Evolutionary conservation across 2,329 filamentous ascomycete genomes (phyloP), one percentile per base, ranked within the genome.

Genomic region (Neonectria neomacrospora): DNA sequence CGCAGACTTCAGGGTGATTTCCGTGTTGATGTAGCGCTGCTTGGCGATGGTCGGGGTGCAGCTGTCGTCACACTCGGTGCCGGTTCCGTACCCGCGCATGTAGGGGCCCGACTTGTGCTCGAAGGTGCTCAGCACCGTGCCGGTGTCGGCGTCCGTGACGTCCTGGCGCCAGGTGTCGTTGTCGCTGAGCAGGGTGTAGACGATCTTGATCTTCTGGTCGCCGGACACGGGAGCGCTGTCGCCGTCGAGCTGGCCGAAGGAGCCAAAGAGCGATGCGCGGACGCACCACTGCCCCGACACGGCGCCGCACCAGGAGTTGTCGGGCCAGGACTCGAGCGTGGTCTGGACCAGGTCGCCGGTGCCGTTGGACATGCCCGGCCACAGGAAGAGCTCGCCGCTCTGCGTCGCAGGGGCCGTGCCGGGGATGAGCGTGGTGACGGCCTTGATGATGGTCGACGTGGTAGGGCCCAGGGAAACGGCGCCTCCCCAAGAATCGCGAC

Each of bases 291-390:
- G 59, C 18, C 65, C 65, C 20, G 44, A 50, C 22, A 45, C 63
- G 44, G 67, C 67, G 22, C 67, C 67, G 42, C 67, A 69, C 67
- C 67, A 69, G 1, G 67, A 67, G 60, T 69, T 69, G 41, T 69
- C 65, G 44, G 63, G 30, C 67, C 67, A 69, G 6, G 63, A 62
- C 63, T 69, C 67, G 8, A 69, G 65, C 0, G 67, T 69, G 4
- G 65, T 67, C 53, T 69, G 67, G 54, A 69, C 63, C 23, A 69
- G 65, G 12, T 69, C 53, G 26, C 67, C 67, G 1, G 67, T 69
- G 55, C 67, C 67, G 58, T 69, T 69, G 63, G 67, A 69, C 67
- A 69, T 69, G 26, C 67, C 67, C 11, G 67, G 67, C 67, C 67
- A 69, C 41, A 69, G 30, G 53, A 63, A 64, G 20, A 69, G 65